Conservation (phyloP, 305 asterid genomes). For the Solanum hybrid region DNA sequence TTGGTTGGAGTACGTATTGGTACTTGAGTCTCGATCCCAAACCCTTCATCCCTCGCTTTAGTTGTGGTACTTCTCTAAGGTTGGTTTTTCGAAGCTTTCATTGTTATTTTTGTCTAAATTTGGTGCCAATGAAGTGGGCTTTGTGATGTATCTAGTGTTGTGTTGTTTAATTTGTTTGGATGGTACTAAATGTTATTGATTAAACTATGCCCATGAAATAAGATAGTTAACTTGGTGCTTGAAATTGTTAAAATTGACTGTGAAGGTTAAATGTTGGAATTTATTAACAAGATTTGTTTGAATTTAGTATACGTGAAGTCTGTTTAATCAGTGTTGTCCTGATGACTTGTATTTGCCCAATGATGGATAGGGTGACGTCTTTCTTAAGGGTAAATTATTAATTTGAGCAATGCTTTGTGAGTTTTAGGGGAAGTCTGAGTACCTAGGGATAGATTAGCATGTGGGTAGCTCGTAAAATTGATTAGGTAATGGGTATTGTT, state of each 20-base stretch:
- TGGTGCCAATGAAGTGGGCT: too few species aligned
- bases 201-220: not conserved
- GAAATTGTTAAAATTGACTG: not conserved
- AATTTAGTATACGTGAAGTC: not conserved
- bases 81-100: too few species aligned
- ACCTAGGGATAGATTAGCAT: not conserved
- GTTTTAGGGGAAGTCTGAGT: not conserved
- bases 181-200: too few species aligned
- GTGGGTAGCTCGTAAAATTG: not conserved
- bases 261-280: not conserved
- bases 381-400: not conserved
- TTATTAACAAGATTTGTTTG: not conserved
- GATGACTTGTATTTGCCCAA: not conserved
- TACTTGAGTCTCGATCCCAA: too few species aligned
- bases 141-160: too few species aligned
- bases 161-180: too few species aligned
- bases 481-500: not conserved
- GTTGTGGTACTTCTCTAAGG: too few species aligned
- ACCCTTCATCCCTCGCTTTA: too few species aligned
- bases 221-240: not conserved
- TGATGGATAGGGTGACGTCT: not conserved
- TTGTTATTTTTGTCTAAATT: too few species aligned
- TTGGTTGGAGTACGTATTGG: not conserved
- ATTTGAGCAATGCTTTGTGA: not conserved
- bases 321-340: not conserved